These are phyloP conservation scores for Butyriboletus appendiculatus DNA, from an alignment of 1,284 basidiomycete genomes.

Conservation along the genomic window DNA sequence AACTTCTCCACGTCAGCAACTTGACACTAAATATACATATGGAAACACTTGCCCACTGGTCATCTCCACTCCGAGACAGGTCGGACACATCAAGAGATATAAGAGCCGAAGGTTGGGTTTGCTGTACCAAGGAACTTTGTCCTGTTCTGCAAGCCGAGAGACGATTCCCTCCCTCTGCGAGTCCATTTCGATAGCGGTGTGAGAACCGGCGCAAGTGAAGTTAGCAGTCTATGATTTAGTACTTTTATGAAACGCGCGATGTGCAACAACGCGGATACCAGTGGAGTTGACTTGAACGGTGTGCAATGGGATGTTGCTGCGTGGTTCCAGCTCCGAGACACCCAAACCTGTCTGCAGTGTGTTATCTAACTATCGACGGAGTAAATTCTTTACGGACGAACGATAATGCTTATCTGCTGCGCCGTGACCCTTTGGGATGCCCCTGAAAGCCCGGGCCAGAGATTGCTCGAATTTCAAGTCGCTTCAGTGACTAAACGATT, in stretches of 20 bases:
- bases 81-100: conserved; percentile 53
- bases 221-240: background rate
- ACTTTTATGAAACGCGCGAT: background rate
- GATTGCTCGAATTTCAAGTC: background rate
- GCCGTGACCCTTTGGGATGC: too few relatives aligned
- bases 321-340: background rate
- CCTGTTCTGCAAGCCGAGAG: conserved; percentile 45
- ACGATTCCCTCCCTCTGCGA: conserved; percentile 40
- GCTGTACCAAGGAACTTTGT: conserved; percentile 55
- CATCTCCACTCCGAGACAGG: conserved; percentile 63
- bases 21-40: background rate
- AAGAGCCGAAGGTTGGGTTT: conserved; percentile 41
- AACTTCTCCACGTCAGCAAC: conserved; percentile 9
- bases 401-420: background rate
- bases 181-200: background rate
- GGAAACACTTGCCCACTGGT: conserved; percentile 52
- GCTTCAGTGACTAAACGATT: background rate
- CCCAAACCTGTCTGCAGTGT: too few relatives aligned
- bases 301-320: background rate
- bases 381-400: background rate
- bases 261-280: background rate
- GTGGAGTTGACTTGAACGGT: background rate
- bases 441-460: background rate
- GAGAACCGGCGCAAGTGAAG: background rate
- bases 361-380: background rate